Evolutionary conservation across 225 moss, liverwort and hornwort species (phyloP).

Genomic region (Antitrichia curtipendula): DNA sequence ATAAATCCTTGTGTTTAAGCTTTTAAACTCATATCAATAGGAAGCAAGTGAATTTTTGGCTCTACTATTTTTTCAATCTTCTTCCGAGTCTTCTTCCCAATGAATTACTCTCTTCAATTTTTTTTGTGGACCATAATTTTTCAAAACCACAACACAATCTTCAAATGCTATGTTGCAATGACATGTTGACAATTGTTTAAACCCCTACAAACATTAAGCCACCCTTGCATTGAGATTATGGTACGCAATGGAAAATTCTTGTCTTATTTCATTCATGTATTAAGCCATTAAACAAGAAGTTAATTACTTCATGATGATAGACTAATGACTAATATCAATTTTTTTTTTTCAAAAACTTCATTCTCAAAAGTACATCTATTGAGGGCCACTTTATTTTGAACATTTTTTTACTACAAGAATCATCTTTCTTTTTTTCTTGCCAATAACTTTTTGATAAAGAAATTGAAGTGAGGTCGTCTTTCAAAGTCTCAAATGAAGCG

Average conservation of each 20-base stretch:
- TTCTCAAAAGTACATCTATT: no score
- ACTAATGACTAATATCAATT: no score
- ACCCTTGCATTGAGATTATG: not conserved
- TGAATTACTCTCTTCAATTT: not conserved
- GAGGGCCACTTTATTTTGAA: no score
- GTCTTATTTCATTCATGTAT: no score
- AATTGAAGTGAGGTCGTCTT: no score
- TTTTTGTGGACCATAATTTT: not conserved
- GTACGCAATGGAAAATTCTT: fast-evolving
- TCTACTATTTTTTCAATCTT: not conserved
- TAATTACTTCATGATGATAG: no score
- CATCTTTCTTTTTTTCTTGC: no score
- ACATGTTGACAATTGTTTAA: not conserved
- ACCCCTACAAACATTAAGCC: not conserved
- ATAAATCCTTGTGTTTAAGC: not conserved
- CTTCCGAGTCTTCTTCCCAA: not conserved
- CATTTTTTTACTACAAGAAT: no score
- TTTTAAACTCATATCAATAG: not conserved
- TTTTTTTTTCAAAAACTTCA: no score
- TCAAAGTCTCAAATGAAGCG: no score
- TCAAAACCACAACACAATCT: not conserved
- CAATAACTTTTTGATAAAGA: no score
- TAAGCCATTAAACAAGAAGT: no score
- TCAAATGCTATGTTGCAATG: not conserved
- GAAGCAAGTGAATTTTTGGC: fast-evolving